Conservation (phyloP, 306 rosid genomes). For the Cyamopsis tetragonoloba region DNA sequence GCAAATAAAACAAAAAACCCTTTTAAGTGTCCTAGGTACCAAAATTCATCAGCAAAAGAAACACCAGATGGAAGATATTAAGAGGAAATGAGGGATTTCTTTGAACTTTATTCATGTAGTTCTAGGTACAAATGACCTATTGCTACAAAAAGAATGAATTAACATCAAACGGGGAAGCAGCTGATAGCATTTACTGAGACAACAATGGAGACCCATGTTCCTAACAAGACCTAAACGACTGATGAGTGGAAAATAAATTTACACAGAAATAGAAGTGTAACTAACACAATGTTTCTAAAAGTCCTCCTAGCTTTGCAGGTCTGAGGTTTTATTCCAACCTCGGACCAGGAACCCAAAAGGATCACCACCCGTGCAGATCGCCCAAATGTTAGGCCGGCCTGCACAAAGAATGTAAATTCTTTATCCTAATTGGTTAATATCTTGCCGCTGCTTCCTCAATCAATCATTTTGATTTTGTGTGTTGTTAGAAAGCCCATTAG, state of each 20-base stretch:
- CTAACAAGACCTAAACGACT: constrained; percentile 42
- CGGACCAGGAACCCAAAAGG: constrained; percentile 66
- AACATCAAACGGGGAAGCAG: constrained; percentile 60
- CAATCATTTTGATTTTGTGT: constrained; percentile 55
- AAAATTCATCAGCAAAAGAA: not conserved
- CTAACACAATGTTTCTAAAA: constrained; percentile 51
- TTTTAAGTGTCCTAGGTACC: not conserved
- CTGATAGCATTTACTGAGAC: constrained; percentile 32
- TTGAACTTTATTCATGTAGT: constrained; percentile 63
- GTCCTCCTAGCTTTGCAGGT: constrained; percentile 51
- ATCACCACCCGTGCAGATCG: constrained; percentile 57
- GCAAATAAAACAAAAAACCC: not conserved
- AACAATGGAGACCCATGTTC: constrained; percentile 43
- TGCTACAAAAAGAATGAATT: constrained; percentile 69
- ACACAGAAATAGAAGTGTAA: constrained; percentile 41
- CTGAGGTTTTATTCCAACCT: constrained; percentile 69
- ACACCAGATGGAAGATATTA: not conserved
- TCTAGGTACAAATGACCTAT: constrained; percentile 49
- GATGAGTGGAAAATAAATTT: constrained; percentile 48
- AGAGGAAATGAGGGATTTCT: constrained; percentile 36
- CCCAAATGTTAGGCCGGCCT: constrained; percentile 90
- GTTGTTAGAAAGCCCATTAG: constrained; percentile 78
- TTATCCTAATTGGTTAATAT: constrained; percentile 63
- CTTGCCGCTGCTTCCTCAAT: constrained; percentile 66
- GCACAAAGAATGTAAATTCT: constrained; percentile 84